phyloP scores from a whole-genome alignment of 2,329 filamentous ascomycete species.

The Hypocrella siamensis region DNA sequence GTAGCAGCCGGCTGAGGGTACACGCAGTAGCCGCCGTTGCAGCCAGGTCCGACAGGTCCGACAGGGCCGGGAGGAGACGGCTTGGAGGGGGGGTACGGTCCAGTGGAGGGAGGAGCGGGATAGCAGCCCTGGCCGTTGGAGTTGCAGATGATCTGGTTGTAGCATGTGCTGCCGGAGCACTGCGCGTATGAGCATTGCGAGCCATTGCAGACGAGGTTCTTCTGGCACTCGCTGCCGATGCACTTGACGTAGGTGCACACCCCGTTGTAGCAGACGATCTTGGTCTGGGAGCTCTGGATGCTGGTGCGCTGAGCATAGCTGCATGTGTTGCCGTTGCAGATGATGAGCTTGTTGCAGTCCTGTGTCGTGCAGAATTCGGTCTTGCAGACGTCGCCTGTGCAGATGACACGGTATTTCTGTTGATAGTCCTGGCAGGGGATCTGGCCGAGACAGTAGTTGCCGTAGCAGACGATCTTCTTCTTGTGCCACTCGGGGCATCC shows the following conservation, averaged over 20 bases:
- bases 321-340: slow-evolving; percentile 14
- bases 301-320: slow-evolving; percentile 9
- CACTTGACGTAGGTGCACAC: too few relatives aligned
- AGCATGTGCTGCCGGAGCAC: slow-evolving; percentile 15
- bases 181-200: slow-evolving; percentile 14
- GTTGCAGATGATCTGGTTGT: slow-evolving; percentile 13
- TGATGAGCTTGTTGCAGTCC: slow-evolving; percentile 14
- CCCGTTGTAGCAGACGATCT: slow-evolving; percentile 18
- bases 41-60: slow-evolving; percentile 1
- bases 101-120: slow-evolving; percentile 4
- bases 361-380: slow-evolving; percentile 11
- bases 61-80: slow-evolving; percentile 1
- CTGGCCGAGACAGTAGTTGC: slow-evolving; percentile 15
- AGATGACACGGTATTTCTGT: slow-evolving; percentile 15
- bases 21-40: slow-evolving; percentile 2
- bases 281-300: slow-evolving; percentile 11
- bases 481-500: slow-evolving; percentile 9
- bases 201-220: slow-evolving; percentile 17
- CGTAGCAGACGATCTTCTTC: slow-evolving; percentile 20
- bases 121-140: slow-evolving; percentile 7
- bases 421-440: slow-evolving; percentile 12
- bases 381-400: slow-evolving; percentile 13
- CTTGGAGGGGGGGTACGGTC: slow-evolving; percentile 1
- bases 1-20: slow-evolving; percentile 2
- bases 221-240: slow-evolving; percentile 13